Base-by-base conservation (phyloP, 345 rosid species). In the Pistacia integerrima region DNA sequence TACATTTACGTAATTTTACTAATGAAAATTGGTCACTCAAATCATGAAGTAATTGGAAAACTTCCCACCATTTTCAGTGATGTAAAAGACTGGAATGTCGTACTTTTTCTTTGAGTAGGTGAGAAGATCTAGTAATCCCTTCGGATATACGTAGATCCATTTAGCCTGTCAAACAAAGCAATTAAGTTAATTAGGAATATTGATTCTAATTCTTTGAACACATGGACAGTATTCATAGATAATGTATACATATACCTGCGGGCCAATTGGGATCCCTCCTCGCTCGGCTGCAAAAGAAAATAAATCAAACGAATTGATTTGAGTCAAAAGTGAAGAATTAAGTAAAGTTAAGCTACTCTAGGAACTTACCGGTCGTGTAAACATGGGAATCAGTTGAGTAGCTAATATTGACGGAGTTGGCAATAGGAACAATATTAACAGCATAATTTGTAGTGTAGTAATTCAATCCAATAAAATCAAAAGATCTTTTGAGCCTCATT, bases 381-480 rank as follows among this genome's bases (percentile, higher is more conserved):
- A 64, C 75, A 16, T 18, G 79, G 5, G 46, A 11, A 65, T 86
- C 87, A 1, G 84, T 69, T 28, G 70, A 61, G 57, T 77, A 82
- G 49, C 82, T 80, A 3, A 30, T 60, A 52, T 86, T 80, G 66
- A 74, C 4, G 18, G 20, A 25, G 25, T 25, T 9, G 62, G 44
- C 49, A 17, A 54, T n/a, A 56, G 58, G 67, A 25, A 25, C 25
- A 51, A 85, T 44, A 20, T 76, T 33, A 12, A 0, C 1, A 3
- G 74, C 87, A 38, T 77, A 88, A 3, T 77, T 62, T 20, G 91
- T 71, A 16, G 88, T 87, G 78, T 90, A 90, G 60, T 87, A 90
- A 82, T 90, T 88, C 12, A 85, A 71, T 4, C 90, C 90, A 58
- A 90, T 57, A 69, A 85, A 90, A 76, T 90, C 94, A 0, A 81